Percentiles rank a stretch among this genome's conserved stretches.
Conservation (phyloP, 768 basidiomycete genomes). For the Dioszegia aurantiaca region DNA sequence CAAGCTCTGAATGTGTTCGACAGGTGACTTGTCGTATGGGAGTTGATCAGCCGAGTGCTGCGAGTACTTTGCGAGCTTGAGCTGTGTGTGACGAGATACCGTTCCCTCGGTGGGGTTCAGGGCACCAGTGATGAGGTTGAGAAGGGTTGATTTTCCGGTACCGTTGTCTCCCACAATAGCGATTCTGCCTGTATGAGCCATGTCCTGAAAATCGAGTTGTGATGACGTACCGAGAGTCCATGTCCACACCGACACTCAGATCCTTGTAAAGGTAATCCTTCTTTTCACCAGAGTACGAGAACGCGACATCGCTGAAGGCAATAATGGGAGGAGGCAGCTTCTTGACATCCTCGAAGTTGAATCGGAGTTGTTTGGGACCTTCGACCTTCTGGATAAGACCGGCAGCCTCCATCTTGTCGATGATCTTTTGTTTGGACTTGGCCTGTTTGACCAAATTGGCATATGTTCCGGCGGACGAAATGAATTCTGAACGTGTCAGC, state of each 20-base stretch:
- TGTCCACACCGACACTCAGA: constrained; percentile 94
- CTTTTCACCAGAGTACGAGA: constrained; percentile 88
- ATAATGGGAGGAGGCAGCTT: constrained; percentile 96
- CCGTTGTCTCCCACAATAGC: constrained; percentile 97
- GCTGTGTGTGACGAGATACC: constrained; percentile 76
- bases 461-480: constrained; percentile 98
- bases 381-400: constrained; percentile 93
- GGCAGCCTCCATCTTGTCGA: constrained; percentile 99
- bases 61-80: constrained; percentile 97
- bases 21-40: constrained; percentile 82
- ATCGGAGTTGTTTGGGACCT: constrained; percentile 66
- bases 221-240: constrained; percentile 50
- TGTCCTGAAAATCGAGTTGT: not conserved
- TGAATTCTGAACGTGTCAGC: constrained; percentile 64
- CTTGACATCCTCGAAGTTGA: constrained; percentile 93
- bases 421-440: constrained; percentile 99
- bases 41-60: constrained; percentile 99
- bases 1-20: constrained; percentile 86
- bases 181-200: constrained; percentile 56
- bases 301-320: constrained; percentile 90
- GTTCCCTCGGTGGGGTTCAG: constrained; percentile 81
- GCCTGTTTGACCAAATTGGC: constrained; percentile 98
- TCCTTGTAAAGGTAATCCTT: constrained; percentile 82
- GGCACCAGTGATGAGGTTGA: constrained; percentile 79
- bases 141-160: constrained; percentile 86